Evolutionary conservation across 2,329 filamentous ascomycete genomes (phyloP).

Genomic region (Phoma herbarum): DNA sequence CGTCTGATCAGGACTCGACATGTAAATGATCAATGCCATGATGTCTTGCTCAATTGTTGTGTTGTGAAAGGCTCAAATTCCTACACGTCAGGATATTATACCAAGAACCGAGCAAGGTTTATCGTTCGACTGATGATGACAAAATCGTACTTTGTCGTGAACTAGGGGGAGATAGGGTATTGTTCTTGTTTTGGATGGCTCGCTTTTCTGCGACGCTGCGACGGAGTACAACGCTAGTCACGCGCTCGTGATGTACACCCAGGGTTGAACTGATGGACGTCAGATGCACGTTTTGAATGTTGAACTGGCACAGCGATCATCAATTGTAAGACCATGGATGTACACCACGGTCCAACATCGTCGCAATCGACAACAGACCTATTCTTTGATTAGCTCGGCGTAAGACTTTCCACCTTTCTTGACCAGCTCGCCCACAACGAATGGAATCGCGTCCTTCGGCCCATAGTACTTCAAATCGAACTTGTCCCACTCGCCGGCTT

Average conservation of each 20-base stretch:
- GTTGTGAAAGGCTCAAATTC: neutral
- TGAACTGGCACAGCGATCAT: neutral
- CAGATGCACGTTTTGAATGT: neutral
- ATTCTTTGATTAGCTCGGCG: constrained; percentile 32
- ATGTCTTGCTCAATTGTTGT: too few relatives aligned
- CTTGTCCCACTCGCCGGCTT: constrained; percentile 59
- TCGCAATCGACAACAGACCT: neutral
- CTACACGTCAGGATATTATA: neutral
- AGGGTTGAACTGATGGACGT: neutral
- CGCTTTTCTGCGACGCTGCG: neutral
- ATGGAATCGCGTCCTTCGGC: constrained; percentile 42
- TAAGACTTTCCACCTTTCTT: constrained; percentile 43
- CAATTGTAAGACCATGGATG: neutral
- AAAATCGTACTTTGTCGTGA: neutral
- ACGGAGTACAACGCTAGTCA: constrained; percentile 1
- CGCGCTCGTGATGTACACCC: neutral
- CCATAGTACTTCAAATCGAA: constrained; percentile 56
- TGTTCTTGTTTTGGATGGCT: neutral
- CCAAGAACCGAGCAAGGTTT: neutral
- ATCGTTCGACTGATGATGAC: neutral
- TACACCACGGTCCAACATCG: neutral
- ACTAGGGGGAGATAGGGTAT: neutral
- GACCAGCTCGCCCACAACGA: constrained; percentile 49
- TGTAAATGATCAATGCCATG: neutral
- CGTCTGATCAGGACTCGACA: neutral